phyloP scores from a whole-genome alignment of 1,139 yeast genomes.

The Saccharomyces pastorianus region DNA sequence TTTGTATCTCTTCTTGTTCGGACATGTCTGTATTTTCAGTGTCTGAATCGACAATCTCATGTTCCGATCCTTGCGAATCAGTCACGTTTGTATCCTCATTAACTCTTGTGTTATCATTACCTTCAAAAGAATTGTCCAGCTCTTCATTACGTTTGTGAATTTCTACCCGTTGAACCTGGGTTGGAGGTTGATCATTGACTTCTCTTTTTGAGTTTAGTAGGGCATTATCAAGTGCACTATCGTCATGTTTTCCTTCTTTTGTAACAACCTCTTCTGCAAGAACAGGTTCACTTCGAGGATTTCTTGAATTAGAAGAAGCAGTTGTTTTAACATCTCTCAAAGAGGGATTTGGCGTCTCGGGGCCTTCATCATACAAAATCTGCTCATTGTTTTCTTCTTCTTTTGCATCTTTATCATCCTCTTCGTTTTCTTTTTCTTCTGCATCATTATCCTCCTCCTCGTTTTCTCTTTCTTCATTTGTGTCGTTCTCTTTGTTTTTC shows the following conservation, averaged over 20 bases:
- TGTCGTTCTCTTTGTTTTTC: not conserved
- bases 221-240: not conserved
- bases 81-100: not conserved
- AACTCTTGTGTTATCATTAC: not conserved
- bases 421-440: not conserved
- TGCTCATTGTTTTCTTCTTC: not conserved
- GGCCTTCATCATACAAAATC: not conserved
- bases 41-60: not conserved
- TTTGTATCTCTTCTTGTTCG: constrained; percentile 1
- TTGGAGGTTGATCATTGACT: not conserved
- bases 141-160: constrained; percentile 1
- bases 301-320: not conserved
- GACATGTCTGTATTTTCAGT: not conserved
- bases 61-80: constrained; percentile 1
- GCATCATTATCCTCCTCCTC: not conserved
- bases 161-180: not conserved
- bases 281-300: not conserved
- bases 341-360: not conserved
- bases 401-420: not conserved
- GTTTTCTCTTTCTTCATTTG: not conserved
- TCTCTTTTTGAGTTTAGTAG: not conserved
- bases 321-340: not conserved
- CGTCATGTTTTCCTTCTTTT: not conserved
- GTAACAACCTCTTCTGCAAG: not conserved
- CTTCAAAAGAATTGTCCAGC: not conserved